Conservation (phyloP, 441 rosid genomes). For the Pelargonium myrrhifolium region DNA sequence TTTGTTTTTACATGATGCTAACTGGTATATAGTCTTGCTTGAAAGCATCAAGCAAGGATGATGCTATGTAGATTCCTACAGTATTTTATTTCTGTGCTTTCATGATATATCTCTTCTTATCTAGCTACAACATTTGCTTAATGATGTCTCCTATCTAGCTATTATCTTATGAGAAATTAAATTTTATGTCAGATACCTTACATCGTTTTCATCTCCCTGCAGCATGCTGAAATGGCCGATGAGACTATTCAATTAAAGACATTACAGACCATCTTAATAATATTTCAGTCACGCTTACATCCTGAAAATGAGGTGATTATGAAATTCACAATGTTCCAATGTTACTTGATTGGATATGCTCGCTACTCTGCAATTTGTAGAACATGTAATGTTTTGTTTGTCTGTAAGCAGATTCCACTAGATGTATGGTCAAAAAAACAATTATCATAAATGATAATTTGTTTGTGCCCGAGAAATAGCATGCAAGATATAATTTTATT, state of each 20-base stretch:
- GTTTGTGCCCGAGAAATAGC: too few relatives aligned
- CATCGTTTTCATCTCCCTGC: slow-evolving; percentile 26
- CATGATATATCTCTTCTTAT: background rate
- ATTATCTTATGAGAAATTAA: background rate
- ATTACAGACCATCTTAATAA: slow-evolving; percentile 79
- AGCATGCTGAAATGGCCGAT: slow-evolving; percentile 95
- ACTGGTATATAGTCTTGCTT: background rate
- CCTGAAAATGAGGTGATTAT: slow-evolving; percentile 77
- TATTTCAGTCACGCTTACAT: slow-evolving; percentile 83
- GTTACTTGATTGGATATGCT: background rate
- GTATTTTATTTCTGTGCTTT: background rate
- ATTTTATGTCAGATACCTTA: slow-evolving; percentile 13
- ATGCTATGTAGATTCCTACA: background rate
- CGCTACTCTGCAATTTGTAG: background rate
- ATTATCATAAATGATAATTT: background rate
- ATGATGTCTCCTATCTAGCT: background rate
- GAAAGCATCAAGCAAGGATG: background rate
- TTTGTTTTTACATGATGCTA: background rate
- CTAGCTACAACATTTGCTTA: background rate
- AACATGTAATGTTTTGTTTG: slow-evolving; percentile 5
- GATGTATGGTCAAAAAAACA: background rate
- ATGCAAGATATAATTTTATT: too few relatives aligned
- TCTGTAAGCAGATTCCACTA: slow-evolving; percentile 9
- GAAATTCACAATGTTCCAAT: slow-evolving; percentile 19
- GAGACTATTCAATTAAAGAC: slow-evolving; percentile 92